Conservation (phyloP, 108 stramenopile genomes). For the Cylindrotheca closterium region DNA sequence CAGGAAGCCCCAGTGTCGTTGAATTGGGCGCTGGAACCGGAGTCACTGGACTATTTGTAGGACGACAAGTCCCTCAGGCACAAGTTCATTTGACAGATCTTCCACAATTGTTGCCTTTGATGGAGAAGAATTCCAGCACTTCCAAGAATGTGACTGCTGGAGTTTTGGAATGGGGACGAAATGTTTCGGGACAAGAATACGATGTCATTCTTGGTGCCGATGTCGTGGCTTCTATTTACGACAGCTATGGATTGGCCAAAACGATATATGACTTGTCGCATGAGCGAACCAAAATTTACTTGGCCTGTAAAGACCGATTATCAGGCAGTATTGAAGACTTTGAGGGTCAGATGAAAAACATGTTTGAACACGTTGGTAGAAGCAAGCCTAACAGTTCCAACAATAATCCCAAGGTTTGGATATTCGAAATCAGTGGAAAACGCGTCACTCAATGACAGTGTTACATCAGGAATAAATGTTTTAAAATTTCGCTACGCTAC, state of each 20-base stretch:
- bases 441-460: constrained; percentile 12
- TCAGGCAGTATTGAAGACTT: constrained; percentile 53
- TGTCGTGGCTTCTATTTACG: constrained; percentile 78
- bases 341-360: constrained; percentile 44
- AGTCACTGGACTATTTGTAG: constrained; percentile 64
- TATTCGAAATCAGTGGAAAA: constrained; percentile 31
- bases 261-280: constrained; percentile 62
- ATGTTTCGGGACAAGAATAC: constrained; percentile 28
- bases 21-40: constrained; percentile 85
- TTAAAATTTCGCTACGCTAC: too few relatives aligned
- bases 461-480: too few relatives aligned
- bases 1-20: constrained; percentile 25
- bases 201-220: constrained; percentile 81
- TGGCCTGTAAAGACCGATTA: constrained; percentile 60
- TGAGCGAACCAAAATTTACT: constrained; percentile 50
- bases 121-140: constrained; percentile 44
- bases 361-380: constrained; percentile 48
- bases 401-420: constrained; percentile 66
- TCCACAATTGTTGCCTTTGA: constrained; percentile 53
- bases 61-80: constrained; percentile 33
- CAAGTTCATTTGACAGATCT: constrained; percentile 71
- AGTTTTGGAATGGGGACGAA: constrained; percentile 64
- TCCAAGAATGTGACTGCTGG: constrained; percentile 30
- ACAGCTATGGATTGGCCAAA: constrained; percentile 57
- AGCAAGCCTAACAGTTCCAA: constrained; percentile 38